These are phyloP conservation scores for Picochlorum costavermella DNA, from an alignment of 139 green algal genomes.

Conservation along the genomic window DNA sequence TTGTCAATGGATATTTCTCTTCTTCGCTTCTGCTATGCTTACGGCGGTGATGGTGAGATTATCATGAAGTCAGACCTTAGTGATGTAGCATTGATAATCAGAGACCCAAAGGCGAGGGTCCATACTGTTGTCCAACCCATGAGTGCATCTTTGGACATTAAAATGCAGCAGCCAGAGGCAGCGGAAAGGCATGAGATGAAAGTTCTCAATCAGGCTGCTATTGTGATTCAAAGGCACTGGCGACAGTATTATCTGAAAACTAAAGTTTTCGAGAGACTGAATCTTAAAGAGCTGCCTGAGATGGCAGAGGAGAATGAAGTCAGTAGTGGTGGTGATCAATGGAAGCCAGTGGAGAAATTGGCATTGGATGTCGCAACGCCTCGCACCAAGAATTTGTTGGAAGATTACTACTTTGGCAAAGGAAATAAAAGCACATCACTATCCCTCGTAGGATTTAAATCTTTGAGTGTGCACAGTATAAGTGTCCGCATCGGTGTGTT, in stretches of 20 bases:
- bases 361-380: slow-evolving; percentile 37
- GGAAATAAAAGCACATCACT: slow-evolving; percentile 22
- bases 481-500: slow-evolving; percentile 34
- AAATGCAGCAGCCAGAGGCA: slow-evolving; percentile 19
- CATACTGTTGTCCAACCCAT: slow-evolving; percentile 64
- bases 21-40: slow-evolving; percentile 49
- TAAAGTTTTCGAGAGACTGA: neutral
- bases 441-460: slow-evolving; percentile 12
- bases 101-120: slow-evolving; percentile 42
- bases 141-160: neutral
- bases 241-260: slow-evolving; percentile 11
- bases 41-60: slow-evolving; percentile 55
- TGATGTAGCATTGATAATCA: slow-evolving; percentile 61
- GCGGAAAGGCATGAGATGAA: slow-evolving; percentile 27
- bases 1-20: slow-evolving; percentile 41
- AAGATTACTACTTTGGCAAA: slow-evolving; percentile 26
- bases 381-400: slow-evolving; percentile 30
- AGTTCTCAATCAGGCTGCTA: slow-evolving; percentile 19
- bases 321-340: slow-evolving; percentile 11
- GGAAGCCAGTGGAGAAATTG: slow-evolving; percentile 40
- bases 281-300: slow-evolving; percentile 3
- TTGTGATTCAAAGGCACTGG: slow-evolving; percentile 39
- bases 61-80: slow-evolving; percentile 51
- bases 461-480: slow-evolving; percentile 9
- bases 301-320: slow-evolving; percentile 2